Evolutionary conservation across 495 filamentous ascomycete genomes (phyloP).

Genomic region (Symbiotaphrina buchneri): DNA sequence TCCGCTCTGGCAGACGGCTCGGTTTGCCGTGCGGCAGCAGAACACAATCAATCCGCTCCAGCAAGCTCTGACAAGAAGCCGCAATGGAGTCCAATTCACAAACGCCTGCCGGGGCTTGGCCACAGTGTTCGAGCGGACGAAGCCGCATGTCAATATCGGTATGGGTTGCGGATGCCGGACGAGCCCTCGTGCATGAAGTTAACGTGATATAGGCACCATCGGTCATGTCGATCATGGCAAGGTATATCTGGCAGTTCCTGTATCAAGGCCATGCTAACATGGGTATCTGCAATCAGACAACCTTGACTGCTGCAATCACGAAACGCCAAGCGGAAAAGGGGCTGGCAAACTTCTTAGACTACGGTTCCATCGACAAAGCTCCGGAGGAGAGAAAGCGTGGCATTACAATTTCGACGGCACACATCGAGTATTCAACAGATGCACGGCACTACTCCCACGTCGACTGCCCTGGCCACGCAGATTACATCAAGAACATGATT

Average conservation of each 20-base stretch:
- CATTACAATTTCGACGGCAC: slow-evolving; percentile 95
- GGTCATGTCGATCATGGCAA: slow-evolving; percentile 99
- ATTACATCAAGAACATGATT: slow-evolving; percentile 99
- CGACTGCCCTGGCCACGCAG: slow-evolving; percentile 97
- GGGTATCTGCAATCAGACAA: slow-evolving; percentile 41
- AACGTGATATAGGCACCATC: slow-evolving; percentile 51
- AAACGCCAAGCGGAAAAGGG: slow-evolving; percentile 92
- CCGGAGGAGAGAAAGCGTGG: slow-evolving; percentile 98
- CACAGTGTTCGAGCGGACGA: slow-evolving; percentile 64
- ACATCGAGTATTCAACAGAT: slow-evolving; percentile 94
- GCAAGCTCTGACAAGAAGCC: slow-evolving; percentile 41
- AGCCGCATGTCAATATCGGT: slow-evolving; percentile 98
- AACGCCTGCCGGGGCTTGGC: slow-evolving; percentile 40
- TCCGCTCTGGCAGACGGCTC: slow-evolving; percentile 14
- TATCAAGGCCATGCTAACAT: slow-evolving; percentile 4
- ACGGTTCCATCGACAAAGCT: slow-evolving; percentile 94
- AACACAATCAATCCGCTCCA: slow-evolving; percentile 13
- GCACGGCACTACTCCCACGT: slow-evolving; percentile 93
- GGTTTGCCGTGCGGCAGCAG: slow-evolving; percentile 12
- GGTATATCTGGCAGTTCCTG: slow-evolving; percentile 21
- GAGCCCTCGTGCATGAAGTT: neutral
- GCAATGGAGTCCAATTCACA: slow-evolving; percentile 22
- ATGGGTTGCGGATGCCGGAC: slow-evolving; percentile 9
- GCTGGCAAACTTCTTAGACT: slow-evolving; percentile 80
- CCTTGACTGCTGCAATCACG: slow-evolving; percentile 92